Conservation (phyloP, 169 alveolate genomes). For the Plasmodium inui region DNA sequence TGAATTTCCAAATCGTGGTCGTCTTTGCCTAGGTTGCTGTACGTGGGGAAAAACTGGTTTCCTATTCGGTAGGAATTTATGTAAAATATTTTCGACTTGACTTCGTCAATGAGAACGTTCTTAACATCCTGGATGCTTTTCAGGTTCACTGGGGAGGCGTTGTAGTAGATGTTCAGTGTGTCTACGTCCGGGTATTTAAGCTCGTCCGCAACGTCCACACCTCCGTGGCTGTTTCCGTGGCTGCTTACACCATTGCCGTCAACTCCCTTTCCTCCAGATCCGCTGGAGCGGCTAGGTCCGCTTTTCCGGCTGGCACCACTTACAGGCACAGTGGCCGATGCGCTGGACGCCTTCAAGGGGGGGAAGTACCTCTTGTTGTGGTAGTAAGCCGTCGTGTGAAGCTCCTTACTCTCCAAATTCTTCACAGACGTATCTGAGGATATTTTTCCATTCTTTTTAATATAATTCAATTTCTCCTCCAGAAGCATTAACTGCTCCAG, state of each 20-base stretch:
- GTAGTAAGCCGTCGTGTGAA: conserved; percentile 5
- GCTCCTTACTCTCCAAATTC: background rate
- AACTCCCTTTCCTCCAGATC: background rate
- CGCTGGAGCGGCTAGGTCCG: background rate
- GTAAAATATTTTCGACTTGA: conserved; percentile 35
- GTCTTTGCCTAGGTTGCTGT: conserved; percentile 50
- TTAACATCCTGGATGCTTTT: conserved; percentile 10
- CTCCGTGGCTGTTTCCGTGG: background rate
- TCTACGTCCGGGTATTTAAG: conserved; percentile 18
- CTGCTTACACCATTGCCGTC: background rate
- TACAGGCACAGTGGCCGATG: background rate
- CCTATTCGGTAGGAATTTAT: conserved; percentile 62
- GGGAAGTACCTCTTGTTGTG: conserved; percentile 23
- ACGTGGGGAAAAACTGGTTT: conserved; percentile 51
- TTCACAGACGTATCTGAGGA: background rate
- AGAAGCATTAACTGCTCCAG: conserved; percentile 3
- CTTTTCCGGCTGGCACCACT: background rate
- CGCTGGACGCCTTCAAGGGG: background rate
- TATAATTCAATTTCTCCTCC: conserved; percentile 28
- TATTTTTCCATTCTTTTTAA: conserved; percentile 19
- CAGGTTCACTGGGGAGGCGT: conserved; percentile 12
- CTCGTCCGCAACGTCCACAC: background rate
- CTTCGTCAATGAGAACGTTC: conserved; percentile 29
- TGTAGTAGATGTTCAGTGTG: conserved; percentile 7
- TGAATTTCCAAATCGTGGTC: conserved; percentile 43